phyloP scores from a whole-genome alignment of 306 rosid genomes.

The Cercis canadensis region DNA sequence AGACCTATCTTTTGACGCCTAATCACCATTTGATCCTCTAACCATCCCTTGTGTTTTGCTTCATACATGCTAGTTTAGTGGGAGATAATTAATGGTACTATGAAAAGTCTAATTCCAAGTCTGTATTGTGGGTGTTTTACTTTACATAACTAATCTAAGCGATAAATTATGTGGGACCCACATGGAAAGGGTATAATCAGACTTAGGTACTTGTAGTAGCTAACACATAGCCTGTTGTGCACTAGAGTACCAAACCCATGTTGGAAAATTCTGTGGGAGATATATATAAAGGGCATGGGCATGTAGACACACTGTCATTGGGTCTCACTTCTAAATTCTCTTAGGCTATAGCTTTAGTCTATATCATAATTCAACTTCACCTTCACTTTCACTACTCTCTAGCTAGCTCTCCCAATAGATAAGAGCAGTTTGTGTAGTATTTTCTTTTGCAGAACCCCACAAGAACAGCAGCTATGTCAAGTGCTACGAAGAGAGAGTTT shows the following conservation, averaged over 20 bases:
- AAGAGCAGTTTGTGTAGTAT: not conserved
- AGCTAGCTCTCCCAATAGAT: not conserved
- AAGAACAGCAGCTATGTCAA: constrained; percentile 56
- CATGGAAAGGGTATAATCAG: constrained; percentile 25
- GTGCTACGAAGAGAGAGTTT: constrained; percentile 42
- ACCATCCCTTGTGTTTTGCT: constrained; percentile 27
- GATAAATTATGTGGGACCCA: constrained; percentile 43
- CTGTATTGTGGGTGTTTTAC: constrained; percentile 7
- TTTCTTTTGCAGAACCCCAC: constrained; percentile 5
- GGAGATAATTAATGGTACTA: constrained; percentile 21
- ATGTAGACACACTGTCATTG: constrained; percentile 43
- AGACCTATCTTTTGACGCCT: not conserved
- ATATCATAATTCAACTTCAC: constrained; percentile 29
- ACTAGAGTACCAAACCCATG: constrained; percentile 43
- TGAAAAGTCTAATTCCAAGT: too few relatives aligned
- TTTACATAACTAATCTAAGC: constrained; percentile 32
- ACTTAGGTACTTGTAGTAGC: constrained; percentile 40
- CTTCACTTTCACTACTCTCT: constrained; percentile 38
- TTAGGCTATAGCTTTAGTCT: constrained; percentile 25
- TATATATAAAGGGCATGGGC: constrained; percentile 34
- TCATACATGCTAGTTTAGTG: constrained; percentile 24
- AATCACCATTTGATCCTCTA: too few relatives aligned
- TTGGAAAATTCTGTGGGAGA: constrained; percentile 44
- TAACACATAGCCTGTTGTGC: constrained; percentile 41
- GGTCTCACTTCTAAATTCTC: constrained; percentile 31